Evolutionary conservation across 345 rosid genomes (phyloP), one percentile per base, ranked within the genome.

Genomic region (Bruguiera gymnorhiza): DNA sequence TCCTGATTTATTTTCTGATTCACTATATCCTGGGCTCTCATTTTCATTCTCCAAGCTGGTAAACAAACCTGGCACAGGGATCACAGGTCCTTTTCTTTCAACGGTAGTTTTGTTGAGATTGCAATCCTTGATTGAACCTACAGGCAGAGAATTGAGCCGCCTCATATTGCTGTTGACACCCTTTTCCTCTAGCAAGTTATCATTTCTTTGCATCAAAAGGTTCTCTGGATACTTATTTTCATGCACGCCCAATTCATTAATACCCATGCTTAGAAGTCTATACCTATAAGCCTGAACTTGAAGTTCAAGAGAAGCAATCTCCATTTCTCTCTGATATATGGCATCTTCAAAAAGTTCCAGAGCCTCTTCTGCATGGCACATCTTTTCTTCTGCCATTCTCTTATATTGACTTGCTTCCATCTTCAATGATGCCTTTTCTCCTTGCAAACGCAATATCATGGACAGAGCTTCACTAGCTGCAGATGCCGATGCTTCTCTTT

Each of bases 381-480:
- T 83, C 66, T 87, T 90, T 81, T 85, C 97, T 72, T 95, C 97
- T 0, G 96, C 85, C 87, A 89, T 68, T 54, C 99, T 88, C 79
- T 87, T 88, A 72, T 90, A 95, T 60, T 95, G 99, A 70, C 83
- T 88, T 0, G 99, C 88, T 73, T 95, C 99, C 97, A 95, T 83
- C 81, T 80, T 80, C 77, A 92, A 31, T 0, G 76, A 86, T 1
- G 97, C 87, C 81, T 89, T 92, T 67, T 95, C 99, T 0, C 86
- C 92, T 69, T 95, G 99, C 72, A 95, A 73, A 5, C 97, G 88
- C 46, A 92, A 74, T 5, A 95, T 95, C 99, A 91, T 90, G 0
- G 97, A 88, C 31, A 95, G 74, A 24, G 99, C 93, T 56, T 95
- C 99, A 21, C 86, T 87, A 2, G 93, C 85, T 1, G 97, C 97